A percentile compares a stretch with the other conserved stretches of the same genome.
These are phyloP conservation scores for Curvularia eragrostidis DNA, from an alignment of 2,329 filamentous ascomycete species.

Conservation along the genomic window DNA sequence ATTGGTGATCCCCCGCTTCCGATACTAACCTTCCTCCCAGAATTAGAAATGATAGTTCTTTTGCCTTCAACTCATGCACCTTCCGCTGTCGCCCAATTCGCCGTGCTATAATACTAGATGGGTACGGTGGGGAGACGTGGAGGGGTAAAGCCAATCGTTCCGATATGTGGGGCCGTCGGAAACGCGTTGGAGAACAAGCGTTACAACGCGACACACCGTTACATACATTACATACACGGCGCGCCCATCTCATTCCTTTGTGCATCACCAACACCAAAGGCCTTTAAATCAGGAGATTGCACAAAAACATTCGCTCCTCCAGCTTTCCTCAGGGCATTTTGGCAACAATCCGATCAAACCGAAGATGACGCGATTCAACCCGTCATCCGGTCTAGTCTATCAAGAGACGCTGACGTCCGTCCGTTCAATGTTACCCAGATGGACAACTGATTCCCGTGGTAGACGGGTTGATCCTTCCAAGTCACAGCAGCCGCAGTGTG, in stretches of 20 bases:
- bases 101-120: not conserved
- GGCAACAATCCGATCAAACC: not conserved
- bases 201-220: not conserved
- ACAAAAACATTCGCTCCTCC: not conserved
- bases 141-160: not conserved
- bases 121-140: not conserved
- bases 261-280: not conserved
- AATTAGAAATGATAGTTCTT: not conserved
- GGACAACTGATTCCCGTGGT: conserved; percentile 25
- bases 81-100: not conserved
- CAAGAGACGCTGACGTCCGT: conserved; percentile 20
- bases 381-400: conserved; percentile 28
- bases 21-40: not conserved
- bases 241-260: not conserved
- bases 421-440: conserved; percentile 28
- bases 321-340: not conserved
- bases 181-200: not conserved
- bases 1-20: not conserved
- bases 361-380: conserved; percentile 15
- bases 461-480: conserved; percentile 17
- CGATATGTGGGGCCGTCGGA: not conserved
- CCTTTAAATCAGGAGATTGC: not conserved
- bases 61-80: not conserved
- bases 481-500: conserved; percentile 19
- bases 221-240: not conserved